Percentiles rank a stretch among this genome's conserved stretches.
Evolutionary conservation across 306 rosid genomes (phyloP).

Genomic region (Cucumis melo): DNA sequence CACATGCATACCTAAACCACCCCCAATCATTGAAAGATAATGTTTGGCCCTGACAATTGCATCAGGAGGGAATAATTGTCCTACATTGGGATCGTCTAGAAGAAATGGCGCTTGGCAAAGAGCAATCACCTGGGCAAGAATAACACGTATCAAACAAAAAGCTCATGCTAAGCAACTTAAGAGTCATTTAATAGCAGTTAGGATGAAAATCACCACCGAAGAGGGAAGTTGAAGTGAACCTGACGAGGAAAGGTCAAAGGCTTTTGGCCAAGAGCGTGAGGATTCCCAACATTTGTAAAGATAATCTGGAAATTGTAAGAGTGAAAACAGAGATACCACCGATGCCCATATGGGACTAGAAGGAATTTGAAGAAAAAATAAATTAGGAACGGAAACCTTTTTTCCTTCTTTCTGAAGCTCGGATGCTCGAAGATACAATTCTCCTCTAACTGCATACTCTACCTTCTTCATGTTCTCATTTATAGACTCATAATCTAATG

Average conservation of each 20-base stretch:
- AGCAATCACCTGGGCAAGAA: slow-evolving; percentile 67
- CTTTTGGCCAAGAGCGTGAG: slow-evolving; percentile 96
- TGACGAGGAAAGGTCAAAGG: slow-evolving; percentile 97
- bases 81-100: slow-evolving; percentile 84
- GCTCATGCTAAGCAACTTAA: background rate
- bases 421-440: slow-evolving; percentile 88
- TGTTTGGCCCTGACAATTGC: slow-evolving; percentile 93
- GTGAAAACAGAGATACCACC: background rate
- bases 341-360: background rate
- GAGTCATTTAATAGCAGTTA: background rate
- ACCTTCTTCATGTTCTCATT: slow-evolving; percentile 86
- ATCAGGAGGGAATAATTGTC: slow-evolving; percentile 85
- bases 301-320: slow-evolving; percentile 46
- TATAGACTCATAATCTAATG: slow-evolving; percentile 54
- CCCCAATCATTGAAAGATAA: slow-evolving; percentile 61
- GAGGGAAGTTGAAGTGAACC: slow-evolving; percentile 26
- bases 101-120: slow-evolving; percentile 98
- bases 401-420: slow-evolving; percentile 97
- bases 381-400: slow-evolving; percentile 36
- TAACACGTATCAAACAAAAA: background rate
- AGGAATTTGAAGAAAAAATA: background rate
- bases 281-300: slow-evolving; percentile 97
- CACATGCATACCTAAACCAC: slow-evolving; percentile 73
- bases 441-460: slow-evolving; percentile 98
- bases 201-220: background rate